A percentile compares a stretch with the other conserved stretches of the same genome.
Evolutionary conservation across 1,284 basidiomycete genomes (phyloP).

Genomic region (Chondrostereum purpureum): DNA sequence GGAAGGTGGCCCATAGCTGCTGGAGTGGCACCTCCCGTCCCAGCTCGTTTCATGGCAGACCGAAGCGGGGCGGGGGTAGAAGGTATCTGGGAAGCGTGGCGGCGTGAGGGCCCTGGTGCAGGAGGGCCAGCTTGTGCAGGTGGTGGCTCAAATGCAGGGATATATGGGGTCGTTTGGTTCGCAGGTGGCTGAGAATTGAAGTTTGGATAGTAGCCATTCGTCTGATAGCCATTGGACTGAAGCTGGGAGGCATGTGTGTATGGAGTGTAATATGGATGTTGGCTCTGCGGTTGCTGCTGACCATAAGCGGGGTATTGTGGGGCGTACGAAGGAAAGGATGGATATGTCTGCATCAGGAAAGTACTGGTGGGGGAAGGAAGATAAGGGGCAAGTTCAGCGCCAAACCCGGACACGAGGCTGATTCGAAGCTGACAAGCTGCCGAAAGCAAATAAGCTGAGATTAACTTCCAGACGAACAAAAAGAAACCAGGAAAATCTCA

Average conservation of each 20-base stretch:
- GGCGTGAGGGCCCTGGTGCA: slow-evolving; percentile 11
- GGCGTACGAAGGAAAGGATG: no score
- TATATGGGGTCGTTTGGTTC: slow-evolving; percentile 3
- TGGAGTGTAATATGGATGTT: slow-evolving; percentile 11
- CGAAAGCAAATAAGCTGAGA: no score
- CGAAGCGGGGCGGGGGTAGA: slow-evolving; percentile 30
- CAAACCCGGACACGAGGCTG: no score
- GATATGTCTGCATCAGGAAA: background rate
- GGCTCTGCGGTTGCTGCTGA: slow-evolving; percentile 10
- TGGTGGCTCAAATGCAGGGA: slow-evolving; percentile 5
- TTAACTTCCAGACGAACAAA: no score
- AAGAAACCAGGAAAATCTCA: no score
- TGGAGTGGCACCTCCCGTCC: slow-evolving; percentile 14
- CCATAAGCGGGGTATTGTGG: slow-evolving; percentile 13
- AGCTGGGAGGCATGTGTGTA: slow-evolving; percentile 6
- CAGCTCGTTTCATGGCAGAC: slow-evolving; percentile 52
- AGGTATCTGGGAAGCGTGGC: slow-evolving; percentile 9
- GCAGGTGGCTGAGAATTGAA: background rate
- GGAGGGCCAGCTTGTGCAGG: background rate
- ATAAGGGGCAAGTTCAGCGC: slow-evolving; percentile 2
- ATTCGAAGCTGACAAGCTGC: no score
- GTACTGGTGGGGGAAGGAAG: background rate
- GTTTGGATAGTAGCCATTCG: slow-evolving; percentile 7
- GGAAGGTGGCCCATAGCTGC: slow-evolving; percentile 14
- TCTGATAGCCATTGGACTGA: background rate